A percentile compares a stretch with the other conserved stretches of the same genome.
Conservation (phyloP, 257 asterid genomes). For the Echium plantagineum region DNA sequence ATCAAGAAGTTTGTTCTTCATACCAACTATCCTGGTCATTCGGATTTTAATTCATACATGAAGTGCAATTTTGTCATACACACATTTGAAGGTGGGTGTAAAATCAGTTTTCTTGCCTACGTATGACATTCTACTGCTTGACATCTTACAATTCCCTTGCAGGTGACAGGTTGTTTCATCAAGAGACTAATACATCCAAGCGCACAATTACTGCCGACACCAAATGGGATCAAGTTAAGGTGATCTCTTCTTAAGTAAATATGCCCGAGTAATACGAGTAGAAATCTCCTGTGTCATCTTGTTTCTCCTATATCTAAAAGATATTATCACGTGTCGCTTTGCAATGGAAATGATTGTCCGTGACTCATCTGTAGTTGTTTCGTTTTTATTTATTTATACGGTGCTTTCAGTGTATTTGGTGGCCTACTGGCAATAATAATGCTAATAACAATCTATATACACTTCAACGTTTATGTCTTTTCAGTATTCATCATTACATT, state of each 20-base stretch:
- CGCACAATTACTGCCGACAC: slow-evolving; percentile 50
- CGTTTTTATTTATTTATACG: background rate
- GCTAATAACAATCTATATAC: background rate
- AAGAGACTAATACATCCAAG: slow-evolving; percentile 29
- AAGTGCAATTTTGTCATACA: slow-evolving; percentile 66
- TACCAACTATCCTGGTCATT: slow-evolving; percentile 87
- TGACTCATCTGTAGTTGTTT: background rate
- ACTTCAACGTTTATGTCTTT: background rate
- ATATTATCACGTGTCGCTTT: no score
- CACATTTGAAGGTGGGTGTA: slow-evolving; percentile 41
- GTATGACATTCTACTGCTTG: background rate
- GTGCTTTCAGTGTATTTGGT: background rate
- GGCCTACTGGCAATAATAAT: background rate
- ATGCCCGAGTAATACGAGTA: background rate
- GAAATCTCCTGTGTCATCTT: no score
- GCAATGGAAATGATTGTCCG: background rate
- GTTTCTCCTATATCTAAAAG: no score
- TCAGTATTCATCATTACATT: background rate
- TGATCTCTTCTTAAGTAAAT: slow-evolving; percentile 15
- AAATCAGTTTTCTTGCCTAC: background rate
- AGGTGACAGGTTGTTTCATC: slow-evolving; percentile 40
- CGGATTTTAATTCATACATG: slow-evolving; percentile 78
- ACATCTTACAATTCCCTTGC: slow-evolving; percentile 14
- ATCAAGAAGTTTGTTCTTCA: slow-evolving; percentile 74
- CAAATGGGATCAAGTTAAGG: slow-evolving; percentile 85